Evolutionary conservation across 2,329 filamentous ascomycete species (phyloP), one percentile per base, ranked within the genome.

Genomic region (Aspergillus caelatus): DNA sequence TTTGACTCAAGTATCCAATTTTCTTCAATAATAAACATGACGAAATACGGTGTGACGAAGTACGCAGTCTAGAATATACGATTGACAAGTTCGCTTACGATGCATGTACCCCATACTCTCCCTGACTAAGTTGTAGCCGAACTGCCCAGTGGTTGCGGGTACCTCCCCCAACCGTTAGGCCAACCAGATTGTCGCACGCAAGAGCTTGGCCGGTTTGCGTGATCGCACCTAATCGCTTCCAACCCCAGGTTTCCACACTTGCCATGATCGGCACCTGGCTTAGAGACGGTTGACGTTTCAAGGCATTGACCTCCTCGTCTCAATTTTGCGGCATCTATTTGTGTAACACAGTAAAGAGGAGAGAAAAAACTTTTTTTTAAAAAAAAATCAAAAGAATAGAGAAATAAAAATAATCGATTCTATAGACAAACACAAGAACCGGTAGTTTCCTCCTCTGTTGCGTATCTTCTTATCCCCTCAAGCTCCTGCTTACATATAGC

Each of bases 181-280:
- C 32, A 55, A 45, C 41, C 43, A 34, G 57, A 45, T 59, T 43
- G 30, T 16, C 48, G 30, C 41, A 65, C 66, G 65, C 64, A 65
- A 71, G 45, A 69, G 43, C 28, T 62, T 68, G 66, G 66, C 71
- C 62, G 65, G 65, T 67, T 73, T 72, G 69, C 71, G 71, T 72
- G 71, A 72, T 74, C 69, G 67, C 61, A 70, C 61, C 60, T 68
- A 66, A 70, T 70, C 70, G 57, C 48, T 50, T 43, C 28, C 28
- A 36, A 55, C 57, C 57, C 52, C 57, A 23, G 45, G 36, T 34
- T 46, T 57, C 50, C 39, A 50, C 30, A 58, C 53, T 50, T 52
- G 45, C 41, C 28, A 41, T 62, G 23, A 28, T 56, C 21, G n/a
- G n/a, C 60, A n/a, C 7, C 30, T 19, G 34, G 21, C 48, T 46